Conservation (phyloP, 805 yeast genomes). For the Tetrapisispora nanseiensis region DNA sequence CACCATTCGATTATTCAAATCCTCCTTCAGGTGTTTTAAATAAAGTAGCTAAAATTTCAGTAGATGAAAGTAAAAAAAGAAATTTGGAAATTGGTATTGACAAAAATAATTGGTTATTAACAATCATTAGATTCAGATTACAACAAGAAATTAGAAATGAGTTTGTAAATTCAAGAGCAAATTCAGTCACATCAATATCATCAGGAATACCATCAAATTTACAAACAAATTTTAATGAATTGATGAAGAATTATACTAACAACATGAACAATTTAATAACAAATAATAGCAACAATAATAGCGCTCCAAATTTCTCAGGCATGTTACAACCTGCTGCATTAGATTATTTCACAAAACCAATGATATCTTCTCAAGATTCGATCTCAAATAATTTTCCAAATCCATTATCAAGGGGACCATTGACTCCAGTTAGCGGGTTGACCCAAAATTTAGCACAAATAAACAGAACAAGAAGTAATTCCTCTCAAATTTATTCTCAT, state of each 20-base stretch:
- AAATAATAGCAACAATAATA: neutral
- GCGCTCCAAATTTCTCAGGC: neutral
- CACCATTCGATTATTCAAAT: slow-evolving; percentile 55
- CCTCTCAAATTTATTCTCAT: slow-evolving; percentile 12
- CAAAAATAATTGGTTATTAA: slow-evolving; percentile 30
- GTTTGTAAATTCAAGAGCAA: slow-evolving; percentile 19
- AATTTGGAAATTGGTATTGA: slow-evolving; percentile 33
- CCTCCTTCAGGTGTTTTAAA: slow-evolving; percentile 64
- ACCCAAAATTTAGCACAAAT: slow-evolving; percentile 5
- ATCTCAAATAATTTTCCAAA: neutral
- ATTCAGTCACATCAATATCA: slow-evolving; percentile 16
- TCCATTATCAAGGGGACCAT: slow-evolving; percentile 1
- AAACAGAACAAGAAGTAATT: slow-evolving; percentile 19
- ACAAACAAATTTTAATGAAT: slow-evolving; percentile 4
- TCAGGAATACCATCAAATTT: slow-evolving; percentile 15
- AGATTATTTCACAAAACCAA: slow-evolving; percentile 6
- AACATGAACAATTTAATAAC: neutral
- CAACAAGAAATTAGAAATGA: slow-evolving; percentile 27
- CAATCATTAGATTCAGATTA: slow-evolving; percentile 32
- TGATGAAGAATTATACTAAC: neutral
- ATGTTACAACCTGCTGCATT: slow-evolving; percentile 7
- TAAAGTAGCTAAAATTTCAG: slow-evolving; percentile 47
- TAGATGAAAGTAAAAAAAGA: slow-evolving; percentile 29
- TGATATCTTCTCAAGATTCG: slow-evolving; percentile 6
- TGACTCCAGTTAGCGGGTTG: slow-evolving; percentile 1